Percentiles rank a stretch among this genome's conserved stretches.
These are phyloP conservation scores for Phytophthora crassamura DNA, from an alignment of 352 stramenopile genomes.

Conservation along the genomic window DNA sequence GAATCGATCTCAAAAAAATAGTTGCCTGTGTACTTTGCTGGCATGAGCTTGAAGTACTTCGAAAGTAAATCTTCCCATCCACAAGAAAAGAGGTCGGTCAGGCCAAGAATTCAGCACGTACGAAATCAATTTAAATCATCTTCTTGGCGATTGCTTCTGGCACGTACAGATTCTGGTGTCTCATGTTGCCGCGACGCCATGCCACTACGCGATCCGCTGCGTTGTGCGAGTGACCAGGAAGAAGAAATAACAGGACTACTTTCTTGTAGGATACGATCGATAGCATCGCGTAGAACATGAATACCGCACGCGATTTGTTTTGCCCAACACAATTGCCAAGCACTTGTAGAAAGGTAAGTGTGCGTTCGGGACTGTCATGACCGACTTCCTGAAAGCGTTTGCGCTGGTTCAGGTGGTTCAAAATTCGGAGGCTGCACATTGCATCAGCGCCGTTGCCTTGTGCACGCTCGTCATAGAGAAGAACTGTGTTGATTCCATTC, in stretches of 20 bases:
- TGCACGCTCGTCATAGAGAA: constrained; percentile 11
- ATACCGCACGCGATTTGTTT: constrained; percentile 12
- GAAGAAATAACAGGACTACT: constrained; percentile 9
- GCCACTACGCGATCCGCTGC: constrained; percentile 4
- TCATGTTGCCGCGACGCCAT: background rate
- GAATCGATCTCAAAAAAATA: constrained; percentile 21
- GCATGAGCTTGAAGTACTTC: constrained; percentile 9
- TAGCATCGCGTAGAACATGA: constrained; percentile 21
- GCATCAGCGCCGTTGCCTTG: constrained; percentile 5
- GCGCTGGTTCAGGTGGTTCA: constrained; percentile 1
- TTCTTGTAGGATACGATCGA: constrained; percentile 15
- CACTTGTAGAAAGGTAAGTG: background rate
- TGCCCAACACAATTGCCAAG: constrained; percentile 16
- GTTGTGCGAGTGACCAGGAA: constrained; percentile 15
- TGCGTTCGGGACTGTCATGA: background rate
- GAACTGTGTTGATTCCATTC: constrained; percentile 8
- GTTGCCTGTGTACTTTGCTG: background rate
- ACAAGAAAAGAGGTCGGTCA: constrained; percentile 9
- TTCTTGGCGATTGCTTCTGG: background rate
- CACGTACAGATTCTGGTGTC: background rate
- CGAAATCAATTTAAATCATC: constrained; percentile 4
- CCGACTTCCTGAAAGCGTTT: background rate
- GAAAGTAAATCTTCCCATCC: background rate
- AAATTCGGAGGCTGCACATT: constrained; percentile 4
- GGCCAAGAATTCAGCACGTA: constrained; percentile 4